Base-by-base conservation (phyloP, 2,329 filamentous ascomycete genomes). In the Onygenales sp. region DNA sequence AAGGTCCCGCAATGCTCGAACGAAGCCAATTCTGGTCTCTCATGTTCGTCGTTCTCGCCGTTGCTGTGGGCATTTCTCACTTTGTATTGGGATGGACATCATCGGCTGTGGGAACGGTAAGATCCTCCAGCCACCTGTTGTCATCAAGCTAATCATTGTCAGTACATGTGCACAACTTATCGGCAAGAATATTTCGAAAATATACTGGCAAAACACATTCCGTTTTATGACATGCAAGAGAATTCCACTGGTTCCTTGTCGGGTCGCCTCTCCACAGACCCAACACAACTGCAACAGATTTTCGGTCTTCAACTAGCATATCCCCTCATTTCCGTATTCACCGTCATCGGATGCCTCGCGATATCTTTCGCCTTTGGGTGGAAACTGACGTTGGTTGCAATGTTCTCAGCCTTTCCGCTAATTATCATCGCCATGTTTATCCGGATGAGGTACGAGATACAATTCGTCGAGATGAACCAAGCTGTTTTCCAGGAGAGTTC, bases 281-380 rank as follows among this genome's bases (percentile, higher is more conserved):
- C 78, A 2, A 76, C 74, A 10, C 70, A 75, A 31, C 59, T 81
- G 0, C 72, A 75, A 60, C 77, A 80, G 54, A 61, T 80, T 3
- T 64, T 80, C 14, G 75, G 76, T 0, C 60, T 72, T 0, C 78
- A 75, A 35, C 63, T 72, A 17, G 66, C 65, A 7, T 66, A 77
- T 47, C 74, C 82, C 2, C 75, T 87, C 58, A 79, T 84, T 17
- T 81, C 84, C 7, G 63, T 85, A 21, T 84, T 88, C 63, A 85
- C 80, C 48, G 68, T 91, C 2, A 61, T 81, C 7, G 86, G 85
- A 0, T 81, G 80, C 7, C 69, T 88, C 11, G 72, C 78, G 43
- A 85, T 91, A 50, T 77, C 84, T 1, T 89, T 88, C 61, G 73
- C 78, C 3, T 89, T 85, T 64, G 84, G 85, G 1, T 91, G 87